phyloP scores from a whole-genome alignment of 2,329 filamentous ascomycete species.

The Hirsutella minnesotensis region DNA sequence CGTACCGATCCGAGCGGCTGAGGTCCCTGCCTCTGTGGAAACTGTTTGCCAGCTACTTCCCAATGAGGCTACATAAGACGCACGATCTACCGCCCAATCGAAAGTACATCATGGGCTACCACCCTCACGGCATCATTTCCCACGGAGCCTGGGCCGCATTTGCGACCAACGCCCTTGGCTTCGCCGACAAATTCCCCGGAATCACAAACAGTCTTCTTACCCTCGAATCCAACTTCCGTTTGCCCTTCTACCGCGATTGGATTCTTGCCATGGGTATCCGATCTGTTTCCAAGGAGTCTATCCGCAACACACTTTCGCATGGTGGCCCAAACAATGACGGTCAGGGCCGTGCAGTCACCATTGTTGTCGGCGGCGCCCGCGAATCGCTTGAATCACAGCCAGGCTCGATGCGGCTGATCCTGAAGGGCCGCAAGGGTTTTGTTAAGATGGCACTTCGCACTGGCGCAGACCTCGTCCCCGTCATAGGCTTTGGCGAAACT shows the following conservation, averaged over 20 bases:
- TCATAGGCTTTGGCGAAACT: conserved; percentile 90
- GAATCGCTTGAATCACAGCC: conserved; percentile 87
- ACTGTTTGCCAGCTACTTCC: conserved; percentile 87
- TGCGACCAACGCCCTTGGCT: conserved; percentile 79
- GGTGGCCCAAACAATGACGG: conserved; percentile 70
- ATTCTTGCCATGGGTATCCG: conserved; percentile 78
- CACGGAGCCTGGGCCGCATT: conserved; percentile 93
- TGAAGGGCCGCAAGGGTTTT: conserved; percentile 81
- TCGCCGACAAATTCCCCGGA: conserved; percentile 77
- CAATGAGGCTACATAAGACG: conserved; percentile 76
- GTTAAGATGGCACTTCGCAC: conserved; percentile 85
- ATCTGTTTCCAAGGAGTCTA: conserved; percentile 84
- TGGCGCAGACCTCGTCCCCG: conserved; percentile 88
- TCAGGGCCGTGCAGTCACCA: conserved; percentile 91
- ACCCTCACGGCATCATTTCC: conserved; percentile 94
- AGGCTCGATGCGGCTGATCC: conserved; percentile 61
- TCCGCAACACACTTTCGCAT: conserved; percentile 73
- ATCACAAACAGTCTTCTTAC: conserved; percentile 92
- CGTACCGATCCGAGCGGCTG: conserved; percentile 62
- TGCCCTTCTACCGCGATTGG: conserved; percentile 90
- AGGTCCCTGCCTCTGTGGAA: conserved; percentile 70
- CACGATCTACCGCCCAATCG: conserved; percentile 64
- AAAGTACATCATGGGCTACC: conserved; percentile 96
- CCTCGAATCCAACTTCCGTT: conserved; percentile 89
- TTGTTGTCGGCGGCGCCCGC: conserved; percentile 84